phyloP scores from a whole-genome alignment of 2,329 filamentous ascomycete species.

The Hymenoscyphus scutula region DNA sequence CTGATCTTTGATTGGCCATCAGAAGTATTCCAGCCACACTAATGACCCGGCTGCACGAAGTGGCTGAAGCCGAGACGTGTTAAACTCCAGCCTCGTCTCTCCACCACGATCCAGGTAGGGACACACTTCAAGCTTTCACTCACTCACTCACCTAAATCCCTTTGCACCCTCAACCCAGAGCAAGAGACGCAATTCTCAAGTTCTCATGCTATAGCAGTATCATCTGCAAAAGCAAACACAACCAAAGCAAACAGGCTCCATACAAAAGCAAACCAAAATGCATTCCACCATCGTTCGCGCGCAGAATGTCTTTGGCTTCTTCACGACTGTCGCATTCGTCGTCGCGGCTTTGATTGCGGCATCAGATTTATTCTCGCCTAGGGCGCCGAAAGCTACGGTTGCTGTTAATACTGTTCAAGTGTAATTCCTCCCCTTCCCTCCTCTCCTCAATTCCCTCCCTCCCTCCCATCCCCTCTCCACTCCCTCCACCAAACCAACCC shows the following conservation, averaged over 20 bases:
- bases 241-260: no score
- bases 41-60: neutral
- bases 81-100: slow-evolving; percentile 6
- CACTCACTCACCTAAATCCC: neutral
- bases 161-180: neutral
- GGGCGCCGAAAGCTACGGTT: slow-evolving; percentile 64
- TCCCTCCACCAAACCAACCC: no score
- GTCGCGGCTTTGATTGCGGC: slow-evolving; percentile 77
- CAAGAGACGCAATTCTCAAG: neutral
- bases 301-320: slow-evolving; percentile 96
- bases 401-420: slow-evolving; percentile 78
- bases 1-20: neutral
- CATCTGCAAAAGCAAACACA: neutral
- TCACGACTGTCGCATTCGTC: slow-evolving; percentile 87
- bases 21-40: neutral
- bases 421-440: slow-evolving; percentile 47
- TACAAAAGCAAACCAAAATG: slow-evolving; percentile 64
- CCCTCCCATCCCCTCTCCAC: neutral
- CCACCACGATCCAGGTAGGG: neutral
- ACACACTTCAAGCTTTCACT: neutral
- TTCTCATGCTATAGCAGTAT: slow-evolving; percentile 9
- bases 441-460: neutral
- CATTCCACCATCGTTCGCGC: slow-evolving; percentile 80
- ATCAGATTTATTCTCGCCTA: slow-evolving; percentile 70
- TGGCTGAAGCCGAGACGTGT: slow-evolving; percentile 18